phyloP scores from a whole-genome alignment of 257 asterid genomes.

The Echium plantagineum region DNA sequence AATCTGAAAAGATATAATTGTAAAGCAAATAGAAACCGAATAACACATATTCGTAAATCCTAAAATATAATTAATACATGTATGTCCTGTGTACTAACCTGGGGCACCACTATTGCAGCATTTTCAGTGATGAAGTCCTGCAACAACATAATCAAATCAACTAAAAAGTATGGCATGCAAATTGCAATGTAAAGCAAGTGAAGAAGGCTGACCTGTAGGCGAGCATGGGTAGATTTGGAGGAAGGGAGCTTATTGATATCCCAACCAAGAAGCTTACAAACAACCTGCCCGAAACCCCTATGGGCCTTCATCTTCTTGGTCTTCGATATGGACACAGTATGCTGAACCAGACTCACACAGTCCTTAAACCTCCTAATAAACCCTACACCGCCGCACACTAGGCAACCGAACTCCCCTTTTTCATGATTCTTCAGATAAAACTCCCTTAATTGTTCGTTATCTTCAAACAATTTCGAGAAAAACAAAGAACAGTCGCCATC shows the following conservation, averaged over 20 bases:
- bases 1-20: too few relatives aligned
- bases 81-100: too few relatives aligned
- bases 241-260: conserved; percentile 41
- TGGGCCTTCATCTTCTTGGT: conserved; percentile 49
- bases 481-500: conserved; percentile 7
- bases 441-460: conserved; percentile 37
- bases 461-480: conserved; percentile 36
- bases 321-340: conserved; percentile 34
- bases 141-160: too few relatives aligned
- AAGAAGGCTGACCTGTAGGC: background rate
- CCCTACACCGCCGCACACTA: conserved; percentile 58
- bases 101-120: background rate
- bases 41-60: too few relatives aligned
- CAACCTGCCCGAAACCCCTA: conserved; percentile 49
- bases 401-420: conserved; percentile 48
- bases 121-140: too few relatives aligned
- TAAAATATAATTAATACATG: too few relatives aligned
- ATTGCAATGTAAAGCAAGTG: too few relatives aligned
- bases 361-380: conserved; percentile 58
- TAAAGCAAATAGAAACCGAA: too few relatives aligned
- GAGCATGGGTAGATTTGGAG: too few relatives aligned
- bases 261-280: conserved; percentile 79
- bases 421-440: conserved; percentile 36
- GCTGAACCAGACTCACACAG: conserved; percentile 67
- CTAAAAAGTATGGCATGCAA: too few relatives aligned